Evolutionary conservation across 805 yeast genomes (phyloP), one percentile per base, ranked within the genome.

Genomic region (Maudiozyma barnettii): DNA sequence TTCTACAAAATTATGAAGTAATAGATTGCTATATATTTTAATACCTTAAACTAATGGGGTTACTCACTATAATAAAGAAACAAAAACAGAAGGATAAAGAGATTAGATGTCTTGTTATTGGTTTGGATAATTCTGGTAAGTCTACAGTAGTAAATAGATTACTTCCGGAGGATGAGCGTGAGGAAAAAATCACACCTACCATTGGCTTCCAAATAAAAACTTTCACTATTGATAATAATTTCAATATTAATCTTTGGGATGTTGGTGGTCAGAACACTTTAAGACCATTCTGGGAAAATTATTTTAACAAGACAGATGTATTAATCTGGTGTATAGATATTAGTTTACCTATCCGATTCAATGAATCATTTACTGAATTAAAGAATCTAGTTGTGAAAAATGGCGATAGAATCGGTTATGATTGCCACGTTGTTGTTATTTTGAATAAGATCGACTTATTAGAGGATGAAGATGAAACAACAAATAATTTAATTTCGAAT

Each of bases 251-350:
- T 52, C 61, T 83, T 29, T 84, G 95, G 98, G 96, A 87, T 59
- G 80, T 90, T 12, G 98, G 98, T 5, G 98, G 98, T 1, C 98
- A 90, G 63, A 67, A 74, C 41, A 76, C 91, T 1, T 69, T 90
- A 39, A 69, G 98, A 42, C 81, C 90, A 16, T 89, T 89, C 71
- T 90, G 98, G 98, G 80, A 85, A 56, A 91, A 90, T 66, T 90
- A 91, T 64, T 90, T 84, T 59, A 96, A 89, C 53, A 79, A 78
- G 55, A 79, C 84, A 0, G 90, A 90, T 55, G 77, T 79, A 5
- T 69, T 90, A 16, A 65, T 90, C 12, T 90, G 96, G 96, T 95
- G 90, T 19, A 74, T 91, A 5, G 97, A 91, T 64, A 74, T 79
- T 2, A 56, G 58, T 41, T 63, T 82, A 19, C 60, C 77, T 23